Evolutionary conservation across 768 basidiomycete species (phyloP).

Genomic region (Pleurotus pulmonarius): DNA sequence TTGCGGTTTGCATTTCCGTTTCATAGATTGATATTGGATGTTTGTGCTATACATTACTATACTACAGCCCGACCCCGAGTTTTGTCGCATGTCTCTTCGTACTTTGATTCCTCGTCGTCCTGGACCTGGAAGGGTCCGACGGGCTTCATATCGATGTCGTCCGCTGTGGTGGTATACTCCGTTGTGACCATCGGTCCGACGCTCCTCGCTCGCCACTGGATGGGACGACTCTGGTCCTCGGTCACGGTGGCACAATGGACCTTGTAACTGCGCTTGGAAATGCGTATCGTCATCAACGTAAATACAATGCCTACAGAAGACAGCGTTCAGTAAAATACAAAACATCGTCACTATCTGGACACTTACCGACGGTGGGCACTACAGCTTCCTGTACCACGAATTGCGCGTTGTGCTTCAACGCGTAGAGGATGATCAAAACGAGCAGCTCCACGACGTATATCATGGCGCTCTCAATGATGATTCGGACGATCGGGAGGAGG

Average conservation of each 20-base stretch:
- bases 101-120: neutral
- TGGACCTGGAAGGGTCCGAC: neutral
- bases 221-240: neutral
- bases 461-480: conserved; percentile 14
- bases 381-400: conserved; percentile 9
- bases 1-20: too few species aligned
- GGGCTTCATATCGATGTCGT: conserved; percentile 6
- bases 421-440: conserved; percentile 13
- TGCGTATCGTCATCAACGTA: conserved; percentile 6
- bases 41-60: neutral
- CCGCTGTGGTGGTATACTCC: neutral
- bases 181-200: neutral
- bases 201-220: neutral
- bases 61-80: neutral
- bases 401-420: conserved; percentile 9
- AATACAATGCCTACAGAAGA: conserved; percentile 1
- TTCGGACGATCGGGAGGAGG: conserved; percentile 12
- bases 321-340: neutral
- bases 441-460: conserved; percentile 13
- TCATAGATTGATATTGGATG: too few species aligned
- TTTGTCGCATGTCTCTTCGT: neutral
- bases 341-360: neutral
- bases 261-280: neutral
- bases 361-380: conserved; percentile 8
- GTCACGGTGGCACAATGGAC: neutral